phyloP scores from a whole-genome alignment of 352 stramenopile genomes.

The Elongisporangium anandrum region DNA sequence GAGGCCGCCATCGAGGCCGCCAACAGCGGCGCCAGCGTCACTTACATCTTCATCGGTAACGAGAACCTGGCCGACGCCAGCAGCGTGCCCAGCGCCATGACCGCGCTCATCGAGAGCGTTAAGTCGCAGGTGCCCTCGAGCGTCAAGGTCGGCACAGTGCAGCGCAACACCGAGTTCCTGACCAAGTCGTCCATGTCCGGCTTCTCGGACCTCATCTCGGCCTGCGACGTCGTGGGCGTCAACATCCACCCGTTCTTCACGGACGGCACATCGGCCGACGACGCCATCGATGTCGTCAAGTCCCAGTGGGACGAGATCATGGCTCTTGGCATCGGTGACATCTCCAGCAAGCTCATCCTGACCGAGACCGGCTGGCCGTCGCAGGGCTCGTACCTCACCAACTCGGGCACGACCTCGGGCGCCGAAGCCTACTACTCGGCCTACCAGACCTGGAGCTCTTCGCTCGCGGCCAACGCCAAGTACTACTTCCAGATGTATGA shows the following conservation, averaged over 20 bases:
- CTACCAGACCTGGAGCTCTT: slow-evolving; percentile 55
- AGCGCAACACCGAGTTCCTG: slow-evolving; percentile 61
- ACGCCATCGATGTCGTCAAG: slow-evolving; percentile 40
- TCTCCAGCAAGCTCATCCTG: slow-evolving; percentile 35
- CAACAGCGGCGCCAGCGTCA: slow-evolving; percentile 29
- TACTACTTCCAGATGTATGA: slow-evolving; percentile 85
- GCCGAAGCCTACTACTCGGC: slow-evolving; percentile 46
- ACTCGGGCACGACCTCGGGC: slow-evolving; percentile 27
- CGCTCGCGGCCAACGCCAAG: slow-evolving; percentile 29
- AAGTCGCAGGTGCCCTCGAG: slow-evolving; percentile 31
- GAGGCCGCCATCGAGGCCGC: slow-evolving; percentile 32
- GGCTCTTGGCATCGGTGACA: slow-evolving; percentile 13
- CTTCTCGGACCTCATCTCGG: slow-evolving; percentile 32
- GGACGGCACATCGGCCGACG: slow-evolving; percentile 16
- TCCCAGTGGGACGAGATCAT: slow-evolving; percentile 45
- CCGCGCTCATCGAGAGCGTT: slow-evolving; percentile 45
- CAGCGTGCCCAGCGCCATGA: slow-evolving; percentile 33
- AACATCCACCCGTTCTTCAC: slow-evolving; percentile 67
- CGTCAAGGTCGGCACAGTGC: slow-evolving; percentile 63
- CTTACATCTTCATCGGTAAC: slow-evolving; percentile 65
- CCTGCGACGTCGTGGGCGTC: slow-evolving; percentile 42
- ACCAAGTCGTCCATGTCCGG: slow-evolving; percentile 18
- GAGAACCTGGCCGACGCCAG: slow-evolving; percentile 41
- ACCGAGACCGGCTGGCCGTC: slow-evolving; percentile 56
- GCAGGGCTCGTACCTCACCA: slow-evolving; percentile 21